Evolutionary conservation across 1,284 basidiomycete genomes (phyloP).

Genomic region (Peniophora sp.): DNA sequence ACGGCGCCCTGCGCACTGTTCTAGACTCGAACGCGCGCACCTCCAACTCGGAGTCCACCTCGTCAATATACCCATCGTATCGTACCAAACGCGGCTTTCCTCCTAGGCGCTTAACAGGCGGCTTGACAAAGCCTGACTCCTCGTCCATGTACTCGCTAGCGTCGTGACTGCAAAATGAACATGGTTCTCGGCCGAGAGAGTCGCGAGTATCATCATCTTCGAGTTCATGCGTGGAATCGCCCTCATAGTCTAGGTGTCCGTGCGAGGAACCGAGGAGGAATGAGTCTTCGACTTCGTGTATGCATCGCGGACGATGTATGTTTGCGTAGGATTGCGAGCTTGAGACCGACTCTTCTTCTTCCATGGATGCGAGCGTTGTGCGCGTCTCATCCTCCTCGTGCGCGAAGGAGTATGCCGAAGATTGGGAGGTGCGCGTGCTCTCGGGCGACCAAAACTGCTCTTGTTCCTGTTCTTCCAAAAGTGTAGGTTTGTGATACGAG

Average conservation of each 20-base stretch:
- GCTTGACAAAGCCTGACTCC: conserved; percentile 4
- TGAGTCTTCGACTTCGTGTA: conserved; percentile 43
- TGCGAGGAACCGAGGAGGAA: conserved; percentile 19
- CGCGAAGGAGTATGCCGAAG: too few species aligned
- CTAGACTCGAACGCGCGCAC: conserved; percentile 35
- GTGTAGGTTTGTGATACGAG: conserved; percentile 1
- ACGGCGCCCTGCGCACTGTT: not conserved
- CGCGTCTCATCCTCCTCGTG: too few species aligned
- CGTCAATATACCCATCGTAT: conserved; percentile 43
- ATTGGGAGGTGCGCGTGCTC: too few species aligned
- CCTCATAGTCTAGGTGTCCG: conserved; percentile 1
- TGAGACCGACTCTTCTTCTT: not conserved
- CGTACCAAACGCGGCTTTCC: conserved; percentile 25
- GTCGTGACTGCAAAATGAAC: conserved; percentile 7
- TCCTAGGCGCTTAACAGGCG: conserved; percentile 10
- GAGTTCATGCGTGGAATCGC: conserved; percentile 1
- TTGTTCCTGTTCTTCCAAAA: too few species aligned
- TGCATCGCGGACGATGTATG: conserved; percentile 24
- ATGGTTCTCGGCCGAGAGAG: not conserved
- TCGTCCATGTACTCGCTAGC: conserved; percentile 3
- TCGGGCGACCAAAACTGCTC: too few species aligned
- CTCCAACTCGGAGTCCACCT: conserved; percentile 42
- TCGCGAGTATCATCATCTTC: conserved; percentile 2
- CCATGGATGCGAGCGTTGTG: too few species aligned
- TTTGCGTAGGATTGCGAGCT: not conserved